Base-by-base conservation (phyloP, 345 rosid genomes). In the Gynandropsis gynandra region DNA sequence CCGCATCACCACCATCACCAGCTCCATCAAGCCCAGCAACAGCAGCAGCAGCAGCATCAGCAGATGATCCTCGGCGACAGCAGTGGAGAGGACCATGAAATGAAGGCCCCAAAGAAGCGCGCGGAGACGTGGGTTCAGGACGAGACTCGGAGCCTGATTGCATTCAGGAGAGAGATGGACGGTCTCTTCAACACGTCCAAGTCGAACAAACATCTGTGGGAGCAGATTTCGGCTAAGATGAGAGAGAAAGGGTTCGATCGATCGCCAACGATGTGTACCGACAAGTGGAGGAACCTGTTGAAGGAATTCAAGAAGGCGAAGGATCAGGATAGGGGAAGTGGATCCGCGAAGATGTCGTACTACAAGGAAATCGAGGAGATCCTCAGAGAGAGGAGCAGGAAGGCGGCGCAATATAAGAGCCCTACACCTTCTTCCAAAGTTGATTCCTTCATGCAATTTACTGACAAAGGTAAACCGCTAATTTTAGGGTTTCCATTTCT, bases 51-150 rank as follows among this genome's bases (percentile, higher is more conserved):
- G 57, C 48, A 50, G 11, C 89, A 67, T 37, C 80, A 64, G 58
- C 95, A 79, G 71, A 74, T 85, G 81, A 70, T 92, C 35, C 72
- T 92, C 1, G 93, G 82, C 1, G 96, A 92, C 38, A 81, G 94
- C 73, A 82, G 89, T 68, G 74, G 89, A 49, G 95, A 78, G 27
- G 81, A 72, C 62, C 93, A 73, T 41, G 98, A 87, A 58, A 67
- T 83, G 16, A 87, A 78, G 69, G 87, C 85, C 2, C 99, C 99
- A 0, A 93, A 93, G 75, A 88, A 88, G 71, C 75, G 99, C 36
- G 97, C 99, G 4, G 99, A 93, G 81, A 93, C 99, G 9, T 93
- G 99, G 99, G 89, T 88, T 1, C 97, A 85, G 60, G 97, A 88
- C 57, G 99, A 93, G 54, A 93, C 97, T 8, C 85, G 97, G 40